Percentiles rank a stretch among this genome's conserved stretches.
Conservation (phyloP, 2,329 filamentous ascomycete species). For the Sclerotinia subarctica region DNA sequence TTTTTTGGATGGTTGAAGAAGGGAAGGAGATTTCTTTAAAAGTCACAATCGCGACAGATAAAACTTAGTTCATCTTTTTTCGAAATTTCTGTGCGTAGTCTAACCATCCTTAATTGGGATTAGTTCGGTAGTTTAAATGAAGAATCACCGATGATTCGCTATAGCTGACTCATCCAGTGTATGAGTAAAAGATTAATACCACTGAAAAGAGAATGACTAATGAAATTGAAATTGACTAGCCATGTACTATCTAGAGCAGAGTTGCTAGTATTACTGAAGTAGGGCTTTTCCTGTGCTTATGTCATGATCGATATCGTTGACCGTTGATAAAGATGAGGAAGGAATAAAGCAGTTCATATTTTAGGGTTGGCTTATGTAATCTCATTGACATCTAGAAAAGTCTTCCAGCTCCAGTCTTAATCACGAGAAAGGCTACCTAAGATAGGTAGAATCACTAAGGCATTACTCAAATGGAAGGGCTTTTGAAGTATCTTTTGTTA, state of each 20-base stretch:
- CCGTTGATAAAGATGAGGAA: too few relatives aligned
- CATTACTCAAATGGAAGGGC: too few relatives aligned
- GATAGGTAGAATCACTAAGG: too few relatives aligned
- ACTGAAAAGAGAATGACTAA: too few relatives aligned
- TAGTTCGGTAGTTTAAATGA: neutral
- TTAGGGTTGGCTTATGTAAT: neutral
- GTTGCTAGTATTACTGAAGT: too few relatives aligned
- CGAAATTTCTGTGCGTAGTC: constrained; percentile 23
- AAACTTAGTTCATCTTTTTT: constrained; percentile 17
- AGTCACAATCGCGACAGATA: constrained; percentile 25
- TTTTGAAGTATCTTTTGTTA: too few relatives aligned
- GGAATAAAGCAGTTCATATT: neutral
- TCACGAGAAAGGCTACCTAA: neutral
- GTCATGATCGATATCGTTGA: too few relatives aligned
- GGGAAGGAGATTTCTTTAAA: constrained; percentile 21
- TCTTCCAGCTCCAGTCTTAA: neutral
- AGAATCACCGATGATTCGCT: neutral
- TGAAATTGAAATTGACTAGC: too few relatives aligned
- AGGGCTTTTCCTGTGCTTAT: too few relatives aligned
- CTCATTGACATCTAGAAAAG: neutral
- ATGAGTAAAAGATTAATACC: neutral
- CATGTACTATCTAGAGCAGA: too few relatives aligned
- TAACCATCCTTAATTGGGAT: neutral
- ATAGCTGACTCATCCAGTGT: neutral
- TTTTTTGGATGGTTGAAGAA: constrained; percentile 24